These are phyloP conservation scores for Trichocladium uniseriatum DNA, from an alignment of 495 filamentous ascomycete genomes.

Conservation along the genomic window DNA sequence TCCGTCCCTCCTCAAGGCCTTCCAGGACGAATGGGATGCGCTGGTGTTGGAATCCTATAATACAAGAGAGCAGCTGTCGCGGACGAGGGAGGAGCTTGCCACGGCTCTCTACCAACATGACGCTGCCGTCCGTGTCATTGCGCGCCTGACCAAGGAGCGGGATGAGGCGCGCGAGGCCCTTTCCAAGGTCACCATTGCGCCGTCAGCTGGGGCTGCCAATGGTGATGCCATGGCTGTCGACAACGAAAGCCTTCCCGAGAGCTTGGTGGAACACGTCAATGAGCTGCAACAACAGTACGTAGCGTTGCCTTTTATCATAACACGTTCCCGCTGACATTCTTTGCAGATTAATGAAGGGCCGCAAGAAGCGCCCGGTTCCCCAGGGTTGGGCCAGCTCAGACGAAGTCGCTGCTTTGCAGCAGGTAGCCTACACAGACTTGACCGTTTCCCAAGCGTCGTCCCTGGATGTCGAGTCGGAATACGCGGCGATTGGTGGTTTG, in stretches of 20 bases:
- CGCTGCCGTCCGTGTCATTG: constrained; percentile 88
- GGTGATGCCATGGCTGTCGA: constrained; percentile 92
- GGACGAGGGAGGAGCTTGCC: constrained; percentile 86
- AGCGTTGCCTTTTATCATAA: neutral
- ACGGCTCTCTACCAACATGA: constrained; percentile 94
- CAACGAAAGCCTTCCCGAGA: constrained; percentile 57
- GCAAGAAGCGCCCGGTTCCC: constrained; percentile 80
- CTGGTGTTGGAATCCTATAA: constrained; percentile 83
- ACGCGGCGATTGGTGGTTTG: constrained; percentile 69
- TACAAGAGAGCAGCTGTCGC: constrained; percentile 74
- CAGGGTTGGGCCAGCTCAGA: constrained; percentile 76
- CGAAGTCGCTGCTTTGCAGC: constrained; percentile 56
- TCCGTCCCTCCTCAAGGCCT: constrained; percentile 88
- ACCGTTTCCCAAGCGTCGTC: constrained; percentile 49
- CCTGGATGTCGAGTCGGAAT: constrained; percentile 60
- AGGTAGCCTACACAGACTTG: constrained; percentile 54
- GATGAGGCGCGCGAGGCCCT: constrained; percentile 93
- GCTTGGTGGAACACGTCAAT: constrained; percentile 64
- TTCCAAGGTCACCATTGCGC: constrained; percentile 65
- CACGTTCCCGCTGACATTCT: constrained; percentile 14
- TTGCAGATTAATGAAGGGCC: constrained; percentile 65
- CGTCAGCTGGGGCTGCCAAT: constrained; percentile 42
- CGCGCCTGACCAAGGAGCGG: constrained; percentile 74
- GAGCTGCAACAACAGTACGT: constrained; percentile 68
- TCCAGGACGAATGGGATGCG: constrained; percentile 98